Conservation (phyloP, 495 filamentous ascomycete species). For the Daldinia bambusicola region DNA sequence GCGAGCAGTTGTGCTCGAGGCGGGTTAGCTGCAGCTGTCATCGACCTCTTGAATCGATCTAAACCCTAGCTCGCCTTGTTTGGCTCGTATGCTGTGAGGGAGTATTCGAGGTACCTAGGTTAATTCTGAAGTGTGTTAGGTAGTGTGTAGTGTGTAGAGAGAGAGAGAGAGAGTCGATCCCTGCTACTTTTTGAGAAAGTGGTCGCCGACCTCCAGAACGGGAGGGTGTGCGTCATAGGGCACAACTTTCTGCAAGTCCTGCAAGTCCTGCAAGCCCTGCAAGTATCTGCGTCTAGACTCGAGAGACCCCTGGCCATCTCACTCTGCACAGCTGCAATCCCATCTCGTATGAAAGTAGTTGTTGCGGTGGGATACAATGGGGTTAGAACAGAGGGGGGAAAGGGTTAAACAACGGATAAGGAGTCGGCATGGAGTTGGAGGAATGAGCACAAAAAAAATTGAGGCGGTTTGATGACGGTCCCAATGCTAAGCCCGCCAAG, state of each 20-base stretch:
- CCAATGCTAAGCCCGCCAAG: conserved; percentile 42
- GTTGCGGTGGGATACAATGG: conserved; percentile 28
- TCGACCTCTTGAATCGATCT: conserved; percentile 39
- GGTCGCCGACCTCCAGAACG: conserved; percentile 44
- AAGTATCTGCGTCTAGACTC: conserved; percentile 46
- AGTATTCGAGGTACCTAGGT: conserved; percentile 43
- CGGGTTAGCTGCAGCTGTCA: conserved; percentile 44
- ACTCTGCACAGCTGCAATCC: conserved; percentile 32
- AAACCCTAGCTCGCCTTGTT: conserved; percentile 10
- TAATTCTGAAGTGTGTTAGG: conserved; percentile 7
- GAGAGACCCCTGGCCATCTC: conserved; percentile 34
- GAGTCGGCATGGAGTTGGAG: conserved; percentile 22
- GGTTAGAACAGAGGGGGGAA: conserved; percentile 15
- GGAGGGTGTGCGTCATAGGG: conserved; percentile 47
- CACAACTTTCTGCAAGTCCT: conserved; percentile 26
- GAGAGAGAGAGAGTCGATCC: conserved; percentile 37
- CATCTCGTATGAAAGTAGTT: conserved; percentile 33
- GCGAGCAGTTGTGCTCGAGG: conserved; percentile 42
- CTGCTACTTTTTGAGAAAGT: conserved; percentile 43
- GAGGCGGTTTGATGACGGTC: conserved; percentile 27
- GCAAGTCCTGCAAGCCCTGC: conserved; percentile 29
- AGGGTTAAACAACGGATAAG: conserved; percentile 18
- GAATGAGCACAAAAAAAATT: conserved; percentile 10
- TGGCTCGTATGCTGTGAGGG: conserved; percentile 26
- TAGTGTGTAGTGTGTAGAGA: no score